Conservation (phyloP, 176 grass and related monocot genomes). For the Eremochloa ophiuroides region DNA sequence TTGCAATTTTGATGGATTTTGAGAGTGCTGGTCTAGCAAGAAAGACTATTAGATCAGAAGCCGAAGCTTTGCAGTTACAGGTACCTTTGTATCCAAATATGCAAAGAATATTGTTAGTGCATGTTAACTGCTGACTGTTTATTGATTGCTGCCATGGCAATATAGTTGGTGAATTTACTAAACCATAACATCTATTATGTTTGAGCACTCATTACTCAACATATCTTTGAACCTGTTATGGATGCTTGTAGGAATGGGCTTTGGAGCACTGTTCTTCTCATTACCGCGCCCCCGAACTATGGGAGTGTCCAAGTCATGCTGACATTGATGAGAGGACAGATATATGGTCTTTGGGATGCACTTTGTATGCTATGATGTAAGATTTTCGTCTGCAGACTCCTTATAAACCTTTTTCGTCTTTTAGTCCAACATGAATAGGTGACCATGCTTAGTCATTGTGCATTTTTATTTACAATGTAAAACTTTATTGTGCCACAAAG, state of each 20-base stretch:
- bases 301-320: slow-evolving; percentile 86
- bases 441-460: no score
- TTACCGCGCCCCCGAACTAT: slow-evolving; percentile 87
- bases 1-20: slow-evolving; percentile 95
- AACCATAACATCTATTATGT: not conserved
- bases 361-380: slow-evolving; percentile 91
- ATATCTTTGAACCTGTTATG: no score
- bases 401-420: no score
- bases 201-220: not conserved
- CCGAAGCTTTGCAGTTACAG: slow-evolving; percentile 80
- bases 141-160: not conserved
- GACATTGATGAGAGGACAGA: slow-evolving; percentile 93
- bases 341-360: slow-evolving; percentile 91
- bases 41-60: slow-evolving; percentile 69
- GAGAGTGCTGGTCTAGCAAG: slow-evolving; percentile 76
- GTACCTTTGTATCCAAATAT: slow-evolving; percentile 27
- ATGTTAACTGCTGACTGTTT: slow-evolving; percentile 5
- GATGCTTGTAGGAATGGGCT: slow-evolving; percentile 46
- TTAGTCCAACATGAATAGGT: no score
- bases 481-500: no score
- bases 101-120: slow-evolving; percentile 13
- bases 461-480: no score
- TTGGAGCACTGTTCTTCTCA: slow-evolving; percentile 92
- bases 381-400: not conserved
- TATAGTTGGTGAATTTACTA: not conserved